Base-by-base conservation (phyloP, 208 protist species). In the Crithidia expoeki region DNA sequence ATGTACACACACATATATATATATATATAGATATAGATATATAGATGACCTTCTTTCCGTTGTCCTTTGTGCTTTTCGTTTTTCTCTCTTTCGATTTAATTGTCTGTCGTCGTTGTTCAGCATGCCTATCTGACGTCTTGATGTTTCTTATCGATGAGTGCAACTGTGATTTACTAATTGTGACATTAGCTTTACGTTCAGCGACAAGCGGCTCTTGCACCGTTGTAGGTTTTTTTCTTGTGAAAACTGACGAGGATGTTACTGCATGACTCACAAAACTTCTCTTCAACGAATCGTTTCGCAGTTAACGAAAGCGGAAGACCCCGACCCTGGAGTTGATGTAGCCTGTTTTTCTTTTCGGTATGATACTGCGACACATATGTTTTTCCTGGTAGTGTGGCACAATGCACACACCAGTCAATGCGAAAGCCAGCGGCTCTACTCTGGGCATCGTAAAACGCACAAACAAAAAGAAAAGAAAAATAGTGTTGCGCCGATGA, bases 11-110 rank as follows among this genome's bases (percentile, higher is more conserved):
- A n/a, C n/a, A n/a, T n/a, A n/a, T n/a, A n/a, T n/a, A n/a, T n/a
- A n/a, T n/a, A n/a, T n/a, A n/a, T n/a, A n/a, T n/a, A n/a, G n/a
- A n/a, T n/a, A n/a, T n/a, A n/a, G n/a, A n/a, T n/a, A n/a, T n/a
- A n/a, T n/a, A n/a, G n/a, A n/a, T n/a, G n/a, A n/a, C n/a, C 12
- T 40, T 40, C 12, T 12, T 40, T 40, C 36, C 12, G 36, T 23
- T 12, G 11, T 60, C n/a, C 34, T 46, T 40, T 60, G 17, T 30
- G 4, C 17, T 14, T 30, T 53, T 14, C 32, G 33, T 49, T 55
- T 51, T 65, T n/a, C 60, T 66, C 51, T 66, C 27, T 34, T 50
- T 65, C 28, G n/a, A 49, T 53, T 69, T 63, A 19, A 32, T 34
- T 32, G 30, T 49, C n/a, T 53, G 21, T 36, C 12, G 7, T 40